A percentile compares a stretch with the other conserved stretches of the same genome.
Conservation (phyloP, 495 filamentous ascomycete genomes). For the Xylaria intraflava region DNA sequence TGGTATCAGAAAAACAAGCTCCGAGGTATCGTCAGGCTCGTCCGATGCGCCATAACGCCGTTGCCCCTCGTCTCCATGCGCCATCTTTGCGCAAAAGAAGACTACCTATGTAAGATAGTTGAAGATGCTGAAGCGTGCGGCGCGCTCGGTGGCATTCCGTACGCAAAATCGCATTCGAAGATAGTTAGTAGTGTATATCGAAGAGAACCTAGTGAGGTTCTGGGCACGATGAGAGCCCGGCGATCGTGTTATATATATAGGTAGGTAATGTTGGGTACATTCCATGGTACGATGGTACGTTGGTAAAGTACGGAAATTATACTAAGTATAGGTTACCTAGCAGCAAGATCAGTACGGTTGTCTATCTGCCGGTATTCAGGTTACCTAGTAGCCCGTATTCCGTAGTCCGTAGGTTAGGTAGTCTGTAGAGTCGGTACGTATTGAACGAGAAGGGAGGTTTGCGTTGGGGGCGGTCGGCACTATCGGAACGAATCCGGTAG, state of each 20-base stretch:
- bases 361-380: too few relatives aligned
- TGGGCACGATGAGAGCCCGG: background rate
- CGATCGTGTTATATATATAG: background rate
- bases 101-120: background rate
- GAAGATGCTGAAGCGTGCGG: background rate
- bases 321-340: too few relatives aligned
- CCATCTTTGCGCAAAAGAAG: background rate
- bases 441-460: too few relatives aligned
- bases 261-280: background rate
- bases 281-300: too few relatives aligned
- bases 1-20: constrained; percentile 1
- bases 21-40: constrained; percentile 4
- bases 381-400: too few relatives aligned
- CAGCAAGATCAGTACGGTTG: too few relatives aligned
- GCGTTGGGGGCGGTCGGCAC: too few relatives aligned
- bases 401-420: too few relatives aligned
- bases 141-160: background rate
- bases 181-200: background rate
- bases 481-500: too few relatives aligned
- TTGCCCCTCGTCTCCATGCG: background rate
- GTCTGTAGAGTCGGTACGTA: too few relatives aligned
- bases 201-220: background rate
- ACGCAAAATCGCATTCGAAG: background rate
- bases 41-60: background rate
- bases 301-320: too few relatives aligned